Conservation (phyloP, 768 basidiomycete genomes). For the Panaeolus cyanescens region DNA sequence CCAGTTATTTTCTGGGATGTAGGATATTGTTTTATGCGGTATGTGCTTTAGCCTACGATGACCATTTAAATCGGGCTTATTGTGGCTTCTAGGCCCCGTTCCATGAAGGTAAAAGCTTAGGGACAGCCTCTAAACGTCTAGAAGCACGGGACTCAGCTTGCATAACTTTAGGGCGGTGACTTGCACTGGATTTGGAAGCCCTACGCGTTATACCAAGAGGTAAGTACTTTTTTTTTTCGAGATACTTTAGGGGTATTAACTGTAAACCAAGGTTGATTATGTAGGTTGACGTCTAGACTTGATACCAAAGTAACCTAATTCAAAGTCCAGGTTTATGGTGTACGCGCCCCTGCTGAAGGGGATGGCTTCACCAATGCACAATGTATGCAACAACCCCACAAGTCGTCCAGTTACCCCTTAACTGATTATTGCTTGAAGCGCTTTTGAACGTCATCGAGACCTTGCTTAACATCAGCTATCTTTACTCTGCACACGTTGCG, state of each 20-base stretch:
- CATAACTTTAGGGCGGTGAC: slow-evolving; percentile 63
- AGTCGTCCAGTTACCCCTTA: background rate
- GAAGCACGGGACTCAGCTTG: background rate
- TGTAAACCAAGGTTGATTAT: slow-evolving; percentile 37
- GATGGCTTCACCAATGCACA: slow-evolving; percentile 89
- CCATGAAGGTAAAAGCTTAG: slow-evolving; percentile 60
- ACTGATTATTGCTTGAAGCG: slow-evolving; percentile 44
- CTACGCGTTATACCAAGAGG: slow-evolving; percentile 76
- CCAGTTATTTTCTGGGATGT: slow-evolving; percentile 80
- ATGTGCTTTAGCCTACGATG: slow-evolving; percentile 15
- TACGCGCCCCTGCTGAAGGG: slow-evolving; percentile 59
- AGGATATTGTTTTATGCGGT: slow-evolving; percentile 82
- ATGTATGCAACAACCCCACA: slow-evolving; percentile 41
- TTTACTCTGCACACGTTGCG: slow-evolving; percentile 71
- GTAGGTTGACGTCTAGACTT: slow-evolving; percentile 19
- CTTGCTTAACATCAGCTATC: slow-evolving; percentile 68
- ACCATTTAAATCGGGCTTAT: background rate
- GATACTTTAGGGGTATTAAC: slow-evolving; percentile 29
- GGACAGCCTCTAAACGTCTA: background rate
- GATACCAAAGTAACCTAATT: background rate
- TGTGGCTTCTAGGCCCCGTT: slow-evolving; percentile 61
- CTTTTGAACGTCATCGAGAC: slow-evolving; percentile 81
- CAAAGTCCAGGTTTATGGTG: slow-evolving; percentile 65
- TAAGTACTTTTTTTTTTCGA: slow-evolving; percentile 27
- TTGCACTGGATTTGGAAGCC: slow-evolving; percentile 92